Conservation (phyloP, 257 asterid genomes). For the Sherardia arvensis region DNA sequence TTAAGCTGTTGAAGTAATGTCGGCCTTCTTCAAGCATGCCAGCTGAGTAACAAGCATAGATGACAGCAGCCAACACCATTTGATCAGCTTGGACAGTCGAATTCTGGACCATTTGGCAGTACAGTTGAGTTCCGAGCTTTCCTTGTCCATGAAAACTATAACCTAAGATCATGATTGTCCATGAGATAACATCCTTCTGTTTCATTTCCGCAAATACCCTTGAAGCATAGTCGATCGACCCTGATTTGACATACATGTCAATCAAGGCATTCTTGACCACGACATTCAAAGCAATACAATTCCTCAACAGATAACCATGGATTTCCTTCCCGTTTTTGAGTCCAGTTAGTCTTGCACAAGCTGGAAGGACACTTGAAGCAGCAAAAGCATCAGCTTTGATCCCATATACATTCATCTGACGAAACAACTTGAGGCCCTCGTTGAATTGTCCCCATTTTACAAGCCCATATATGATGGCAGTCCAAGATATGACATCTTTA, state of each 20-base stretch:
- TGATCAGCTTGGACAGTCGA: conserved; percentile 12
- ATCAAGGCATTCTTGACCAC: conserved; percentile 21
- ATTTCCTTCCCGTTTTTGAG: conserved; percentile 25
- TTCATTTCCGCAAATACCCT: conserved; percentile 16
- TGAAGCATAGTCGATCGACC: conserved; percentile 23
- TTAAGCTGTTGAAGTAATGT: conserved; percentile 12
- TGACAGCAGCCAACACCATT: conserved; percentile 15
- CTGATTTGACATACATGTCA: conserved; percentile 29
- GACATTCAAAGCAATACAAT: conserved; percentile 11
- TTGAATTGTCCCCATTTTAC: conserved; percentile 25
- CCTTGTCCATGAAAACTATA: conserved; percentile 26
- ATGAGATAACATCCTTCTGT: conserved; percentile 18
- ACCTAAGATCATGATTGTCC: conserved; percentile 25
- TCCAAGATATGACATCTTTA: conserved; percentile 29
- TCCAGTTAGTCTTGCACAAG: conserved; percentile 27
- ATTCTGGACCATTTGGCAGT: conserved; percentile 5
- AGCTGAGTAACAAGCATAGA: conserved; percentile 22
- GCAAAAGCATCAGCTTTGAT: conserved; percentile 23
- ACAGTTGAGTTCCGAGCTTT: conserved; percentile 16
- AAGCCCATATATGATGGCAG: conserved; percentile 20
- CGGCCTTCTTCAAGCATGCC: conserved; percentile 22
- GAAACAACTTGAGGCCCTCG: conserved; percentile 24
- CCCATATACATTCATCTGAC: conserved; percentile 17
- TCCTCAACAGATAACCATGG: conserved; percentile 21
- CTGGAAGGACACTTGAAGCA: conserved; percentile 21